phyloP scores from a whole-genome alignment of 2,329 filamentous ascomycete genomes.

The Endoconidiophora polonica region DNA sequence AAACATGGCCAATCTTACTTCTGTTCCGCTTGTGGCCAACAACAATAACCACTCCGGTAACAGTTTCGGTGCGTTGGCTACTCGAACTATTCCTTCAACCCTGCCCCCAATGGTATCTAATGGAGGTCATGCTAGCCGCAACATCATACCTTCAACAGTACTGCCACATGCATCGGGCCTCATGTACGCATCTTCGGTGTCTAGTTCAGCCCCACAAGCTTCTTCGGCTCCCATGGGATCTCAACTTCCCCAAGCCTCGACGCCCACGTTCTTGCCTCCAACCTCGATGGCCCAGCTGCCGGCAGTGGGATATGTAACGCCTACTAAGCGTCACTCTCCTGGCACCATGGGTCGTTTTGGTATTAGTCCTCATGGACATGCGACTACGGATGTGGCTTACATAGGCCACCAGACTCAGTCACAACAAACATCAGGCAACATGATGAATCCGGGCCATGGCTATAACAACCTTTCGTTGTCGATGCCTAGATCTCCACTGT shows the following conservation, averaged over 20 bases:
- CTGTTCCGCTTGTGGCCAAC: not conserved
- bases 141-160: too few species aligned
- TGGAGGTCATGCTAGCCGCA: too few species aligned
- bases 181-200: too few species aligned
- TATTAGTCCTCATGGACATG: conserved; percentile 15
- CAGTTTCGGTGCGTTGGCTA: not conserved
- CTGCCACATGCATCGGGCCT: too few species aligned
- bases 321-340: conserved; percentile 37
- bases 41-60: not conserved
- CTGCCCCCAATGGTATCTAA: not conserved
- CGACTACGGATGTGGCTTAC: not conserved
- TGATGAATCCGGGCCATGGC: not conserved
- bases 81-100: not conserved
- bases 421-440: not conserved
- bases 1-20: not conserved
- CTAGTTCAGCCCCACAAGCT: too few species aligned
- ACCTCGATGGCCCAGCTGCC: conserved; percentile 11
- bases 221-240: not conserved
- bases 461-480: conserved; percentile 19
- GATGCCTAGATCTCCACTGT: conserved; percentile 37
- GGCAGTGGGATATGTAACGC: conserved; percentile 26
- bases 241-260: not conserved
- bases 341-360: conserved; percentile 26
- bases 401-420: not conserved
- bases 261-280: conserved; percentile 6